A percentile compares a stretch with the other conserved stretches of the same genome.
Conservation (phyloP, 2,329 filamentous ascomycete genomes). For the Fusarium acutatum region DNA sequence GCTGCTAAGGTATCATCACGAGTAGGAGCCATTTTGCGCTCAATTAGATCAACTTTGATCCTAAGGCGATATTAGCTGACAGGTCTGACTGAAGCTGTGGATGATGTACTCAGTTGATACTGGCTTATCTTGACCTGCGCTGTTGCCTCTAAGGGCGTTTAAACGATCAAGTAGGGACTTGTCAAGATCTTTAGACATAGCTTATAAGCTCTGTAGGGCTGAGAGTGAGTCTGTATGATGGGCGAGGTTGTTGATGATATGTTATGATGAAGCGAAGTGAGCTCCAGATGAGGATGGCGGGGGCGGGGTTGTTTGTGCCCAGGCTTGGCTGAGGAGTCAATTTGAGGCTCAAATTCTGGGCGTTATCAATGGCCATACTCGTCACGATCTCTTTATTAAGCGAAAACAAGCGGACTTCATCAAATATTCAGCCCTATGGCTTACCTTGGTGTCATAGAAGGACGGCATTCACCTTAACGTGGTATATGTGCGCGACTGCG, state of each 20-base stretch:
- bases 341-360: not conserved
- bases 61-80: conserved; percentile 4
- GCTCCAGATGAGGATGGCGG: conserved; percentile 12
- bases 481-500: not conserved
- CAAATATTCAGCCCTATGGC: not conserved
- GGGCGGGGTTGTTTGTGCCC: conserved; percentile 21
- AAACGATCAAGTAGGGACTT: conserved; percentile 62
- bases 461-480: too few species aligned
- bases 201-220: rapidly evolving
- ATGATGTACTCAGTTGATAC: conserved; percentile 53
- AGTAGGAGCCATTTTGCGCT: conserved; percentile 53
- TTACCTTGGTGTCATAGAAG: not conserved
- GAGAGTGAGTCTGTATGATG: not conserved
- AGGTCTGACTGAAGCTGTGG: not conserved
- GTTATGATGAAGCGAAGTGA: conserved; percentile 7
- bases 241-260: not conserved
- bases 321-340: conserved; percentile 10
- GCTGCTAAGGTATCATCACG: conserved; percentile 61
- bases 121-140: conserved; percentile 47
- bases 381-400: not conserved
- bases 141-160: conserved; percentile 56
- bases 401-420: not conserved
- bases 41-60: conserved; percentile 50
- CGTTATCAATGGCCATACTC: not conserved
- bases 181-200: conserved; percentile 52